Conservation (phyloP, 768 basidiomycete genomes). For the Trametes coccinea region DNA sequence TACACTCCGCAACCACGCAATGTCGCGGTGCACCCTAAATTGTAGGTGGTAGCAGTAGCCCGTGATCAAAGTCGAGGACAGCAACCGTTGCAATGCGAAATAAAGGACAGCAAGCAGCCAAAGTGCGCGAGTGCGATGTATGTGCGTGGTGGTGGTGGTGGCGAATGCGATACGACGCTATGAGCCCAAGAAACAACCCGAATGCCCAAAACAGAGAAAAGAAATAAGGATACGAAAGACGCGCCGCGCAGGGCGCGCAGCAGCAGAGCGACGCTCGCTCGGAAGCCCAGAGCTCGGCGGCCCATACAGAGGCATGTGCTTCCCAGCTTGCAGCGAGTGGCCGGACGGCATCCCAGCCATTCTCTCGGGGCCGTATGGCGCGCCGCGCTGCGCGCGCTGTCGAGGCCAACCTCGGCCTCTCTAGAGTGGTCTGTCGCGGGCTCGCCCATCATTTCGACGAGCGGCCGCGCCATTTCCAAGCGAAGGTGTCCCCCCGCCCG, state of each 20-base stretch:
- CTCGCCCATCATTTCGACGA: not conserved
- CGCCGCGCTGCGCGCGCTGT: not conserved
- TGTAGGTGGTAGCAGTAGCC: not conserved
- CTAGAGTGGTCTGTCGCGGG: not conserved
- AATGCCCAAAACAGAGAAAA: too few species aligned
- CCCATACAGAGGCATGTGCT: too few species aligned
- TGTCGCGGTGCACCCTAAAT: not conserved
- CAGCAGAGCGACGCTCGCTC: too few species aligned
- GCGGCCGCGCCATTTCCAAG: not conserved
- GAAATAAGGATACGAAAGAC: too few species aligned
- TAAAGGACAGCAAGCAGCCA: too few species aligned
- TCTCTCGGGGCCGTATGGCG: not conserved
- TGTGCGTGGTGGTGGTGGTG: too few species aligned
- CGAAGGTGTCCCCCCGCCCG: too few species aligned
- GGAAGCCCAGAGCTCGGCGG: too few species aligned
- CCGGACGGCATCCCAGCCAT: not conserved
- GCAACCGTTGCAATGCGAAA: not conserved
- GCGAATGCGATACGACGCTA: too few species aligned
- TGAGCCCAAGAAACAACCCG: too few species aligned
- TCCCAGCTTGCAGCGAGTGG: not conserved
- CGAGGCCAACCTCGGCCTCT: not conserved
- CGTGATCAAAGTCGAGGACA: not conserved
- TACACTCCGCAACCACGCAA: constrained; percentile 3
- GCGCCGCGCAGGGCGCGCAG: too few species aligned
- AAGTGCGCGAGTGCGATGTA: too few species aligned